A percentile compares a stretch with the other conserved stretches of the same genome.
Conservation (phyloP, 805 yeast species). For the Sugiyamaella boreocaroliniensis region DNA sequence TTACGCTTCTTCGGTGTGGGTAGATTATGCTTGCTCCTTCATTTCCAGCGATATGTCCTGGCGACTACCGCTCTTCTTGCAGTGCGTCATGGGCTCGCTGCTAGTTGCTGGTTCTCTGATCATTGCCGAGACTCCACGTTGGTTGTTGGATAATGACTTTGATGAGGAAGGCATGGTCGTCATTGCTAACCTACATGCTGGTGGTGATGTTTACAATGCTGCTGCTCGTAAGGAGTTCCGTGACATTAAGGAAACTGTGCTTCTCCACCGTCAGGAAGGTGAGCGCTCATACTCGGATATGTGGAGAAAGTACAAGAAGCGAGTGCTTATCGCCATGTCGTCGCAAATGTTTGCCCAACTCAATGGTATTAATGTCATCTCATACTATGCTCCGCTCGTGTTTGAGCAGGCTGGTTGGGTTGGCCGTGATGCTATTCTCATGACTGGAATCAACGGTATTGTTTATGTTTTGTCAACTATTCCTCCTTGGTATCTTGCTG, state of each 20-base stretch:
- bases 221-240: conserved; percentile 67
- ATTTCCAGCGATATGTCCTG: conserved; percentile 58
- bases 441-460: conserved; percentile 77
- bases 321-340: conserved; percentile 82
- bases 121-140: conserved; percentile 83
- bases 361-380: conserved; percentile 87
- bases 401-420: conserved; percentile 95
- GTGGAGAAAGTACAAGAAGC: conserved; percentile 65
- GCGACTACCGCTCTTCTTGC: conserved; percentile 74
- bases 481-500: conserved; percentile 89
- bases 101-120: conserved; percentile 68
- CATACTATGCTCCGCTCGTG: conserved; percentile 89
- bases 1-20: conserved; percentile 79
- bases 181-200: conserved; percentile 73
- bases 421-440: conserved; percentile 77
- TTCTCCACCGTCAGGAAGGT: conserved; percentile 74
- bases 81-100: conserved; percentile 63
- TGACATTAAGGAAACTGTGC: conserved; percentile 72
- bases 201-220: conserved; percentile 66
- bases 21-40: conserved; percentile 68
- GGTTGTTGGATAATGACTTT: conserved; percentile 74
- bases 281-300: conserved; percentile 67
- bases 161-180: conserved; percentile 81
- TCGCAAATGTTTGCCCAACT: conserved; percentile 90
- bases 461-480: conserved; percentile 60